phyloP scores from a whole-genome alignment of 805 yeast genomes.

The Kodamaea jinghongensis region DNA sequence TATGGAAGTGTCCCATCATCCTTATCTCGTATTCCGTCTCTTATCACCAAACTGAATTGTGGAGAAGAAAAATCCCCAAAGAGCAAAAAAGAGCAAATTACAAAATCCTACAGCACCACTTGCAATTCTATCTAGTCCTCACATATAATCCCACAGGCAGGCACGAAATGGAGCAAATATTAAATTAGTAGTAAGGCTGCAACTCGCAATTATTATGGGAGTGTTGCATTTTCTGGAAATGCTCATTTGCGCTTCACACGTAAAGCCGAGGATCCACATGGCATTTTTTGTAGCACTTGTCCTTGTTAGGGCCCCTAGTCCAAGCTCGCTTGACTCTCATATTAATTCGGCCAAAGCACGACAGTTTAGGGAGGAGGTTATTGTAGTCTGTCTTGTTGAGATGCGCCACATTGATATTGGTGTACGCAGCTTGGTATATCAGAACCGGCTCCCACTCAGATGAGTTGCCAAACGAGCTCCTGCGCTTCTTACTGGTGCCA shows the following conservation, averaged over 20 bases:
- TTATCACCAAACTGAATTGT: too few relatives aligned
- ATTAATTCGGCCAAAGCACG: conserved; percentile 40
- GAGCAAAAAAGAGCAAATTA: neutral
- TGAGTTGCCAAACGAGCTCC: neutral
- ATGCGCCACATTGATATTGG: conserved; percentile 27
- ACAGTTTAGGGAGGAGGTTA: conserved; percentile 25
- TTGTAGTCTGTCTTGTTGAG: conserved; percentile 29
- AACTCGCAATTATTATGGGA: too few relatives aligned
- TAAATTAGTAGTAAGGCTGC: too few relatives aligned
- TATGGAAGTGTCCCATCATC: too few relatives aligned
- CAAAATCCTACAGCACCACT: neutral
- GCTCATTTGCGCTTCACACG: too few relatives aligned
- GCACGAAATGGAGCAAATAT: too few relatives aligned
- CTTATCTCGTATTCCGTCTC: too few relatives aligned
- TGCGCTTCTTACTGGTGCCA: neutral
- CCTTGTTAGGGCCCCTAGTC: conserved; percentile 24
- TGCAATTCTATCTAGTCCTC: neutral
- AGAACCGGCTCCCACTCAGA: conserved; percentile 32
- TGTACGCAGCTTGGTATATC: conserved; percentile 29
- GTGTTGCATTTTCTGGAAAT: too few relatives aligned
- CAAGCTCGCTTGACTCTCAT: conserved; percentile 41
- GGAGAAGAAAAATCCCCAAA: too few relatives aligned
- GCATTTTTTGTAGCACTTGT: neutral
- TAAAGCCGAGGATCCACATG: neutral
- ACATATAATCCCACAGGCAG: neutral